phyloP scores from a whole-genome alignment of 257 asterid species.

The Oldenlandia corymbosa region DNA sequence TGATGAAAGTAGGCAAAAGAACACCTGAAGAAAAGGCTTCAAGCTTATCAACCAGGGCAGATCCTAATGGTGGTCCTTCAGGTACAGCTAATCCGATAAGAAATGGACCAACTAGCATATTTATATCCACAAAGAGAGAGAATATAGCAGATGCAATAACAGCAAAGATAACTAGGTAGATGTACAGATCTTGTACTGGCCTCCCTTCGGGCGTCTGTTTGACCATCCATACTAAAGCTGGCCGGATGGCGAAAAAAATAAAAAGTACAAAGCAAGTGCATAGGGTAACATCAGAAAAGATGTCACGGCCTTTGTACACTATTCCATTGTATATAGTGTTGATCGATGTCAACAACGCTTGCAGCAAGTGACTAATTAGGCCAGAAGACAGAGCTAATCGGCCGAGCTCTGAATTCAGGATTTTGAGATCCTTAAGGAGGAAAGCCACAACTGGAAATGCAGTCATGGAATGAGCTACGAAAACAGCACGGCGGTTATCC shows the following conservation, averaged over 20 bases:
- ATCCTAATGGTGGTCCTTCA: slow-evolving; percentile 85
- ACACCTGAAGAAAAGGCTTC: slow-evolving; percentile 61
- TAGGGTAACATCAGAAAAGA: slow-evolving; percentile 31
- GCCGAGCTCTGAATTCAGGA: slow-evolving; percentile 65
- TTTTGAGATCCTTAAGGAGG: slow-evolving; percentile 62
- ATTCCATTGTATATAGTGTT: slow-evolving; percentile 42
- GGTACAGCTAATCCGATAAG: slow-evolving; percentile 70
- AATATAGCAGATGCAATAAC: slow-evolving; percentile 51
- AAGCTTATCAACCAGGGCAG: slow-evolving; percentile 64
- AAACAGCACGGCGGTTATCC: too few species aligned
- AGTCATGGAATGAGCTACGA: too few species aligned
- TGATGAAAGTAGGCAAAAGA: slow-evolving; percentile 43
- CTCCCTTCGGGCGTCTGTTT: slow-evolving; percentile 73
- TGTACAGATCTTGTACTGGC: slow-evolving; percentile 40
- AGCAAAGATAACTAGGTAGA: slow-evolving; percentile 32
- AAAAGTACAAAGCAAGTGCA: slow-evolving; percentile 29
- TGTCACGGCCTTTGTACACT: slow-evolving; percentile 27
- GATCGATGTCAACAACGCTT: slow-evolving; percentile 33
- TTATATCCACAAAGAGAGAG: slow-evolving; percentile 56
- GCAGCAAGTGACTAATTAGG: slow-evolving; percentile 45
- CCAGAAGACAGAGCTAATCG: slow-evolving; percentile 49
- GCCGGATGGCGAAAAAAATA: slow-evolving; percentile 43
- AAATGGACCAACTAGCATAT: slow-evolving; percentile 72
- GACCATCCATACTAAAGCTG: slow-evolving; percentile 50
- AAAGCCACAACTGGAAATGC: slow-evolving; percentile 49